Evolutionary conservation across 306 rosid genomes (phyloP).

Genomic region (Comarum palustre): DNA sequence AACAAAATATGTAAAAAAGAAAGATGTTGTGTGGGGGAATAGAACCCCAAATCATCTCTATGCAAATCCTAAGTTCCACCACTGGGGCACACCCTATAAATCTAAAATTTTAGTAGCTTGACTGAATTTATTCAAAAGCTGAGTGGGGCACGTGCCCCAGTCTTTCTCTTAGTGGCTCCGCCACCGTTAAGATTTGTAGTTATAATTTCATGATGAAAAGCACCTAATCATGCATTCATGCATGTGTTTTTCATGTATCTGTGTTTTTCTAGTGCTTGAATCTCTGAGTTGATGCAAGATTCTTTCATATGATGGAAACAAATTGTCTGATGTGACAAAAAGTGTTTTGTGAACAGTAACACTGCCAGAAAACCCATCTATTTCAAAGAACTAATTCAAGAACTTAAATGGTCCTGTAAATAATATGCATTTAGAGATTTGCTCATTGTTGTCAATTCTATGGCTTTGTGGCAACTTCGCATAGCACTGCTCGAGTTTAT

Average conservation of each 20-base stretch:
- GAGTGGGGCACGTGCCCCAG: too few relatives aligned
- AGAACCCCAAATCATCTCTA: too few relatives aligned
- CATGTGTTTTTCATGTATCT: neutral
- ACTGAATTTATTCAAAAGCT: too few relatives aligned
- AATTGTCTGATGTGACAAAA: neutral
- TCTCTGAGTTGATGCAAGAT: neutral
- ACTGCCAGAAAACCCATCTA: neutral
- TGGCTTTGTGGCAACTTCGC: neutral
- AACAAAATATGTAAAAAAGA: too few relatives aligned
- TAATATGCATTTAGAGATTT: neutral
- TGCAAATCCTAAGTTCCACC: too few relatives aligned
- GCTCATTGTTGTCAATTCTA: too few relatives aligned
- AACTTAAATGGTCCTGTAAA: neutral
- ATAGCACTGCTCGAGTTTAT: neutral
- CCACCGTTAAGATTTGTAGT: neutral
- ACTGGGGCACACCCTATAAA: too few relatives aligned
- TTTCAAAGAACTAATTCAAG: neutral
- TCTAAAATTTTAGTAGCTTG: too few relatives aligned
- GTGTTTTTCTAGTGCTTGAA: neutral
- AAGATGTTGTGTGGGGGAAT: too few relatives aligned
- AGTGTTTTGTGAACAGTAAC: neutral
- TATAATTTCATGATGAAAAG: slow-evolving; percentile 6
- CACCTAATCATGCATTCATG: neutral
- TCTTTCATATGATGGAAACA: neutral
- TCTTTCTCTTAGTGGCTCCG: too few relatives aligned